Evolutionary conservation across 2,329 filamentous ascomycete genomes (phyloP), one percentile per base, ranked within the genome.

Genomic region (Alternaria sp.): DNA sequence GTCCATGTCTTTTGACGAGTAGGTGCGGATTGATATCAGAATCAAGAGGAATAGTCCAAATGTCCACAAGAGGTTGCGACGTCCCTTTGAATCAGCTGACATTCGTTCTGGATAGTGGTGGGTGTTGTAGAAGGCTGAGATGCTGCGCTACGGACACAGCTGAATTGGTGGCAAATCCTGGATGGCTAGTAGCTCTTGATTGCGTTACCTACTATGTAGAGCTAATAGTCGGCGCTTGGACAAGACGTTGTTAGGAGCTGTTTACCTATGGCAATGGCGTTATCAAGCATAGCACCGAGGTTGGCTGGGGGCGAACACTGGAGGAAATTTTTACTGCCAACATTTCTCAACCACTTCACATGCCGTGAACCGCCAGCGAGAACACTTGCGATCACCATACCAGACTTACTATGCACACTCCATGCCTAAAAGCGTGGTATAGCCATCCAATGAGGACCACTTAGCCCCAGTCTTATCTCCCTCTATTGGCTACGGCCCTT

Each of bases 1-100:
- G 33, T 69, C 59, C 67, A 70, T 68, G 21, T 41, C 33, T 33
- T 41, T 42, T 34, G 56, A 51, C 37, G 41, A 34, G 56, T 46
- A 41, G 10, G 46, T n/a, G 34, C 26, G 56, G 23, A 59, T 9
- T 14, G 52, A 59, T 21, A 36, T 23, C 3, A 56, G 45, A n/a
- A 56, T 34, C 33, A 59, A 23, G n/a, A 36, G 24, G 4, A 61
- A 42, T 29, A 62, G 11, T 37, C 36, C 58, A 13, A 61, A 26
- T 8, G 46, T 28, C 58, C 58, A 63, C 41, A 54, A 28, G 14
- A 60, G 45, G 23, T 40, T 59, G 52, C 52, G 56, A 26, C 34
- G 45, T n/a, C 9, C 24, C 10, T 59, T 59, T 14, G 45, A 33
- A 40, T 51, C 46, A 23, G 46, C 23, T 39, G 40, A 40, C 56